A percentile compares a stretch with the other conserved stretches of the same genome.
These are phyloP conservation scores for Tremella fuciformis DNA, from an alignment of 768 basidiomycete genomes.

Conservation along the genomic window DNA sequence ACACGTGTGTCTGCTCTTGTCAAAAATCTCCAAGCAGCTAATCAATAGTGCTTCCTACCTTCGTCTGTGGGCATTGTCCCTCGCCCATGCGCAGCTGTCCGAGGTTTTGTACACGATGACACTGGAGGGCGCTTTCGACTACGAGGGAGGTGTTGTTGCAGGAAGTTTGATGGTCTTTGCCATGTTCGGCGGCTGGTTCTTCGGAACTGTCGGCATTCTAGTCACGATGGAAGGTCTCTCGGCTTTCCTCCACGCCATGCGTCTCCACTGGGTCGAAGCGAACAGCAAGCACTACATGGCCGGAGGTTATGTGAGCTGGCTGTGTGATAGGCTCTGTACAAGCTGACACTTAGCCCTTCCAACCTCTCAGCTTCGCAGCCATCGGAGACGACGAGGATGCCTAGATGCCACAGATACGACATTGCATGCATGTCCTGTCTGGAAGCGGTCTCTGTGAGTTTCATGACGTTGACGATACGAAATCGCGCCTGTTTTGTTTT, in stretches of 20 bases:
- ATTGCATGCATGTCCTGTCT: too few species aligned
- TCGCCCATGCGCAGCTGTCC: conserved; percentile 95
- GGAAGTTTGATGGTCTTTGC: conserved; percentile 60
- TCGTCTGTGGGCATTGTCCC: conserved; percentile 91
- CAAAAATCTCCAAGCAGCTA: conserved; percentile 8
- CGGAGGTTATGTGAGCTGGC: conserved; percentile 61
- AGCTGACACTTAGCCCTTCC: conserved; percentile 45
- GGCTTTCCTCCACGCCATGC: conserved; percentile 18
- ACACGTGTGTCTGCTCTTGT: conserved; percentile 63
- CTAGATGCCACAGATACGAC: conserved; percentile 7
- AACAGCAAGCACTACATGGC: conserved; percentile 96
- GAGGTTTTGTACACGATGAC: conserved; percentile 73
- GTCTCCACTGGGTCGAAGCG: conserved; percentile 65
- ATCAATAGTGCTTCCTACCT: conserved; percentile 54
- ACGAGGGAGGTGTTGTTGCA: conserved; percentile 54
- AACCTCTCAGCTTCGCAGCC: conserved; percentile 50
- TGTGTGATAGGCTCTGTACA: not conserved
- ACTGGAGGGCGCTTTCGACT: conserved; percentile 55
- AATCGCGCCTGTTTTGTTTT: too few species aligned
- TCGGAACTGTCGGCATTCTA: conserved; percentile 69
- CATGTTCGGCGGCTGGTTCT: conserved; percentile 78
- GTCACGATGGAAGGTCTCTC: conserved; percentile 78
- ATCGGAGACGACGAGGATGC: conserved; percentile 43
- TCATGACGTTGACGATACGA: too few species aligned
- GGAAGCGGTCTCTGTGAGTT: too few species aligned